Base-by-base conservation (phyloP, 805 yeast genomes). In the Blastobotrys attinorum region DNA sequence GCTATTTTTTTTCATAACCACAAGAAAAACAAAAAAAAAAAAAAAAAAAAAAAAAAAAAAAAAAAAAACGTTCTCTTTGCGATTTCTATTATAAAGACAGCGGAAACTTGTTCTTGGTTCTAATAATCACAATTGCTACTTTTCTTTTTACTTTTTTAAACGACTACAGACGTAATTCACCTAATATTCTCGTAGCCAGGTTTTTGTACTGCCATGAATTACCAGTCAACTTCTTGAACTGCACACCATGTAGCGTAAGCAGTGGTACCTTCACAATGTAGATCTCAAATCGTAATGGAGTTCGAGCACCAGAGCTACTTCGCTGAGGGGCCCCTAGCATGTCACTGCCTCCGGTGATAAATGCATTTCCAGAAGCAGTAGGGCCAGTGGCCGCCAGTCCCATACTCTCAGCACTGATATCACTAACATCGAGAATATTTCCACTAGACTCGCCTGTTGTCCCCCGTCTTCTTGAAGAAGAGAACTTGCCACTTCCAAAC, bases 141-240 rank as follows among this genome's bases (percentile, higher is more conserved):
- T n/a, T n/a, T n/a, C n/a, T n/a, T n/a, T n/a, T n/a, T n/a, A n/a
- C n/a, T n/a, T n/a, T n/a, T n/a, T n/a, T n/a, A n/a, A n/a, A n/a
- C n/a, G n/a, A n/a, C n/a, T 60, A 83, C 50, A 84, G 66, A 49
- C 81, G 79, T 60, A 85, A 70, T 52, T 83, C 83, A 47, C 73
- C 72, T 62, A 89, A 73, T 40, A 89, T 83, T 60, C 81, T 86
- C 43, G 90, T 80, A 1, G 97, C 97, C 58, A 89, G 70, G 7
- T 88, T 81, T 68, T 90, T 89, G 66, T 89, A 89, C 66, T 83
- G 77, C 97, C 97, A 89, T 1, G 96, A 86, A 61, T 90, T 88
- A 57, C 97, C 97, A 46, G 84, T 74, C 23, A 89, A 73, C 61
- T 89, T 89, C 71, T 90, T 90, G 69, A 89, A 88, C 62, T 90